phyloP scores from a whole-genome alignment of 805 yeast genomes.

The Cyberlindnera bimundalis region DNA sequence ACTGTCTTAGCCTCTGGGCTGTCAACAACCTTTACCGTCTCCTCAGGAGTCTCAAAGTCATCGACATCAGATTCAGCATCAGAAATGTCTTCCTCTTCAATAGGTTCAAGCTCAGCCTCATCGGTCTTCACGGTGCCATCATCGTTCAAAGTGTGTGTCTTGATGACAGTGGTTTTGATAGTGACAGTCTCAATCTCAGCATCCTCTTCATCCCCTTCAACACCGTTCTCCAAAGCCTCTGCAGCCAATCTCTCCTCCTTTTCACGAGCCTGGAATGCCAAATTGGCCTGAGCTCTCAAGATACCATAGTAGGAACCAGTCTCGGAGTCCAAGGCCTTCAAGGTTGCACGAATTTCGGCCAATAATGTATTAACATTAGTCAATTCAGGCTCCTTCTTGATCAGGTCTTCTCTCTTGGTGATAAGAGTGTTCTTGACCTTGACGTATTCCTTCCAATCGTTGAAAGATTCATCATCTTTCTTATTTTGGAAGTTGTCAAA shows the following conservation, averaged over 20 bases:
- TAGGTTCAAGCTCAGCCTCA: constrained; percentile 10
- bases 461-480: constrained; percentile 38
- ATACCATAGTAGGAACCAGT: constrained; percentile 57
- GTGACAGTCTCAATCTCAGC: constrained; percentile 4
- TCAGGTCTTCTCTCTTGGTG: constrained; percentile 50
- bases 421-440: constrained; percentile 52
- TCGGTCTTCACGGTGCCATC: constrained; percentile 20
- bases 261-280: constrained; percentile 55
- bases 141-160: constrained; percentile 12
- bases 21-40: constrained; percentile 3
- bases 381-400: constrained; percentile 33
- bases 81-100: constrained; percentile 15
- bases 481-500: constrained; percentile 21
- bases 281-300: constrained; percentile 53
- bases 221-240: constrained; percentile 16
- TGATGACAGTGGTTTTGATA: constrained; percentile 18
- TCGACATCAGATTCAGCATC: constrained; percentile 14
- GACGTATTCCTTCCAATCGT: constrained; percentile 61
- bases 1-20: not conserved
- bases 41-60: constrained; percentile 8
- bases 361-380: constrained; percentile 31
- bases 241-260: constrained; percentile 33
- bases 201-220: not conserved
- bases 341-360: constrained; percentile 35
- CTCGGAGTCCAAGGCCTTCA: constrained; percentile 52